These are phyloP conservation scores for Pinus albicaulis DNA, from an alignment of 75 land plant genomes.

Conservation along the genomic window DNA sequence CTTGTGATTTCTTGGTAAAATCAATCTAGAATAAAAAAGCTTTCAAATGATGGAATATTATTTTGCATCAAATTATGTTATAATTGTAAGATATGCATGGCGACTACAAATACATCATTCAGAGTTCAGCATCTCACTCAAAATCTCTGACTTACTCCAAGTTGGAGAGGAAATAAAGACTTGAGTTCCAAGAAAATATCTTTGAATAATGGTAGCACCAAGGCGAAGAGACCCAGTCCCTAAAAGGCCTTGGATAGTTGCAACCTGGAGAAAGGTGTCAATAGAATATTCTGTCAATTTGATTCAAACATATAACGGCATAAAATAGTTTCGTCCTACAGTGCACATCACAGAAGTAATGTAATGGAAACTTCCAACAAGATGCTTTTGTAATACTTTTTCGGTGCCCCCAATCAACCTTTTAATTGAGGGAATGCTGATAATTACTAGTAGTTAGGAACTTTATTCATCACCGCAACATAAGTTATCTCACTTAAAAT, in stretches of 20 bases:
- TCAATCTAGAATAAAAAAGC: background rate
- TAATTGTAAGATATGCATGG: too few relatives aligned
- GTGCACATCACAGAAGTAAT: too few relatives aligned
- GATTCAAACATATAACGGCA: background rate
- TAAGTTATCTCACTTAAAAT: too few relatives aligned
- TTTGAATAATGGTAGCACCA: conserved; percentile 90
- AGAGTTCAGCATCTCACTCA: background rate
- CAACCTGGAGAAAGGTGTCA: conserved; percentile 45
- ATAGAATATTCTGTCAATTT: background rate
- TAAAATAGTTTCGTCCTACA: too few relatives aligned
- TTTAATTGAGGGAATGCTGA: conserved; percentile 27
- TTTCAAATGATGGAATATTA: background rate
- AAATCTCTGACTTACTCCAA: conserved; percentile 57
- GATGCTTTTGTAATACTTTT: too few relatives aligned
- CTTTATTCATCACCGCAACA: too few relatives aligned
- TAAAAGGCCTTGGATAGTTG: conserved; percentile 93
- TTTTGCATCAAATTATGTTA: too few relatives aligned
- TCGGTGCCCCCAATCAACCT: too few relatives aligned
- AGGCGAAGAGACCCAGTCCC: conserved; percentile 98
- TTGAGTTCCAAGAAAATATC: conserved; percentile 88
- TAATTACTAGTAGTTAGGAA: background rate
- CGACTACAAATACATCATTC: background rate
- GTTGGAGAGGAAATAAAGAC: conserved; percentile 92
- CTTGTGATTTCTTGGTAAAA: conserved; percentile 86
- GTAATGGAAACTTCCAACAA: too few relatives aligned